These are phyloP conservation scores for Xylariaceae sp. DNA, from an alignment of 2,329 filamentous ascomycete species.

Conservation along the genomic window DNA sequence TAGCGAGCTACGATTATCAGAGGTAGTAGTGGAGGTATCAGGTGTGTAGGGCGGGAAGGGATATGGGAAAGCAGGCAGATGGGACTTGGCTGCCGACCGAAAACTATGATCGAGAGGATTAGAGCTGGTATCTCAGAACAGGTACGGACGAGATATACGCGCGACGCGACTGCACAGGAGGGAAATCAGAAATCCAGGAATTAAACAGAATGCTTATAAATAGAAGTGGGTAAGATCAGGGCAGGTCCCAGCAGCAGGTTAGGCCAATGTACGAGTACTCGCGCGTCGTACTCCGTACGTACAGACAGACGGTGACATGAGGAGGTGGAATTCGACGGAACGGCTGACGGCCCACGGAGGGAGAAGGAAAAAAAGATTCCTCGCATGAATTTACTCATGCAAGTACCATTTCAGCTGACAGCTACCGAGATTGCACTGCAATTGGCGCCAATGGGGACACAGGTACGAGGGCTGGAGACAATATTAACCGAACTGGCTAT, in stretches of 20 bases:
- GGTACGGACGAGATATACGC: constrained; percentile 4
- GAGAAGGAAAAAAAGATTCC: constrained; percentile 14
- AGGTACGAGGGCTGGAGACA: neutral
- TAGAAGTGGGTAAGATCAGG: constrained; percentile 27
- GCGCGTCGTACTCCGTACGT: too few relatives aligned
- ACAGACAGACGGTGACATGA: constrained; percentile 13
- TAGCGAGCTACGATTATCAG: constrained; percentile 1
- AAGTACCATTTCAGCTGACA: constrained; percentile 31
- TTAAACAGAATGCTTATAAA: constrained; percentile 27
- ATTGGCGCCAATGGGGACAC: constrained; percentile 13
- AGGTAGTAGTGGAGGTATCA: neutral
- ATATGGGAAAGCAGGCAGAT: neutral
- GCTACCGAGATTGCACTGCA: constrained; percentile 38
- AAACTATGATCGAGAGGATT: constrained; percentile 10
- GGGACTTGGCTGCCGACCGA: neutral
- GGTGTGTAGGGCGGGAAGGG: neutral
- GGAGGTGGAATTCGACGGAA: constrained; percentile 22
- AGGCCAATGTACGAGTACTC: too few relatives aligned
- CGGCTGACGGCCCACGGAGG: neutral
- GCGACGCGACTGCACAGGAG: constrained; percentile 2
- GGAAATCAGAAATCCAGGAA: constrained; percentile 8
- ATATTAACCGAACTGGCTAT: neutral
- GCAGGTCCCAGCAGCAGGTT: too few relatives aligned
- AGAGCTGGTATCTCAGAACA: constrained; percentile 9
- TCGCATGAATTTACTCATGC: constrained; percentile 35